Evolutionary conservation across 441 rosid genomes (phyloP).

Genomic region (Heliophila coronopifolia): DNA sequence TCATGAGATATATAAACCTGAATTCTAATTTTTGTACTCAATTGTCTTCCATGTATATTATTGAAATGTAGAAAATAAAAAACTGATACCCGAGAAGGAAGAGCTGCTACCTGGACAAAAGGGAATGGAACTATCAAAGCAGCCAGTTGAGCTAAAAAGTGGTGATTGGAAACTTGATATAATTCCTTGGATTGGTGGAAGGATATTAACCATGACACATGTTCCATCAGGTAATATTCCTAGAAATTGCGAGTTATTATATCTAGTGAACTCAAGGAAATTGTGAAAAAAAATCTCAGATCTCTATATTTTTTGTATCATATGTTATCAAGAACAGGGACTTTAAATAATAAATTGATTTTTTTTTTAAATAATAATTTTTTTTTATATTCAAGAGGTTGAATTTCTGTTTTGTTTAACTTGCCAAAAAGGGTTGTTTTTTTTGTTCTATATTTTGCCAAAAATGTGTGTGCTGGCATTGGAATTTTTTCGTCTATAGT

Average conservation of each 20-base stretch:
- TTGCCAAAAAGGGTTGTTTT: background rate
- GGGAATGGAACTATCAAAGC: constrained; percentile 59
- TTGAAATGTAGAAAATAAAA: constrained; percentile 50
- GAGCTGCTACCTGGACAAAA: constrained; percentile 47
- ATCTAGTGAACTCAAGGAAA: background rate
- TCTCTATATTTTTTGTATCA: too few species aligned
- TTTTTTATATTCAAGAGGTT: background rate
- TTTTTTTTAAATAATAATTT: too few species aligned
- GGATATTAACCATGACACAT: constrained; percentile 87
- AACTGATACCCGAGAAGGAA: constrained; percentile 53
- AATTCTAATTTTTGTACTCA: background rate
- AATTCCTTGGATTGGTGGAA: constrained; percentile 95
- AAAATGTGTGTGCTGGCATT: too few species aligned
- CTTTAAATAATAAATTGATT: background rate
- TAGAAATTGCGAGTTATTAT: background rate
- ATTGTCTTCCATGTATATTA: constrained; percentile 11
- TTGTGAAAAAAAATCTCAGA: background rate
- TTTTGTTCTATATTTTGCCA: too few species aligned
- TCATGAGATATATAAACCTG: background rate
- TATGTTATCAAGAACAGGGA: background rate
- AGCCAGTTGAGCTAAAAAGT: constrained; percentile 58
- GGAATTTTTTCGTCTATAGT: too few species aligned
- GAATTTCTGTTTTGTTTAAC: background rate
- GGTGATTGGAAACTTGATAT: constrained; percentile 68
- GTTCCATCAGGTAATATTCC: constrained; percentile 63